Base-by-base conservation (phyloP, 768 basidiomycete species). In the Suillus subalutaceus region DNA sequence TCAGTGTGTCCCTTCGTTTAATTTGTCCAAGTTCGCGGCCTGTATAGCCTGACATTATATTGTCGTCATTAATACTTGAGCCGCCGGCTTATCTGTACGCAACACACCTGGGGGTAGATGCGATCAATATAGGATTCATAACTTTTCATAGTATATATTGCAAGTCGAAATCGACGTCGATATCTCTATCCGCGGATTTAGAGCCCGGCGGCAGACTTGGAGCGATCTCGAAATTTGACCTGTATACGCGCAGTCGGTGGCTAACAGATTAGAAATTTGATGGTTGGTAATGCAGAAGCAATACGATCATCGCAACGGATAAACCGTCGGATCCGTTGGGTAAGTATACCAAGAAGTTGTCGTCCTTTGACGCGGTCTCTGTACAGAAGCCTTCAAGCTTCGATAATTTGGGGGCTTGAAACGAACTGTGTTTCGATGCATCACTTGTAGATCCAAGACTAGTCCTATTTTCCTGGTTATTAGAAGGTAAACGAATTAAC, bases 251-350 rank as follows among this genome's bases (percentile, higher is more conserved):
- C 26, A 18, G 23, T 30, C 16, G 15, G 38, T 30, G 18, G 20
- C 38, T 59, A 20, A 9, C 9, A 41, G 26, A 41, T 43, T 60
- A 30, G 23, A 30, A 56, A 60, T 60, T 60, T 30, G 59, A 60
- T 40, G 59, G 30, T 43, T 32, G 30, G 30, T 23, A 59, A 23
- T n/a, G 15, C 13, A 58, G 58, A n/a, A 37, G 6, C 3, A 18
- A 35, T 57, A 23, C 59, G 59, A 60, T 60, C 26, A 41, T 43
- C 59, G 59, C 58, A 59, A 26, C 10, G 38, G 38, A 26, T 16
- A 16, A 41, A 16, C 40, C 26, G 18, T 60, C 26, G 40, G 58
- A 41, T 41, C 26, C 58, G 10, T 43, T 41, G 58, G 58, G 9
- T 41, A 18, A 41, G n/a, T 35, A 55, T 15, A 37, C 20, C n/a